A percentile compares a stretch with the other conserved stretches of the same genome.
Conservation (phyloP, 2,329 filamentous ascomycete species). For the Lithohypha guttulata region DNA sequence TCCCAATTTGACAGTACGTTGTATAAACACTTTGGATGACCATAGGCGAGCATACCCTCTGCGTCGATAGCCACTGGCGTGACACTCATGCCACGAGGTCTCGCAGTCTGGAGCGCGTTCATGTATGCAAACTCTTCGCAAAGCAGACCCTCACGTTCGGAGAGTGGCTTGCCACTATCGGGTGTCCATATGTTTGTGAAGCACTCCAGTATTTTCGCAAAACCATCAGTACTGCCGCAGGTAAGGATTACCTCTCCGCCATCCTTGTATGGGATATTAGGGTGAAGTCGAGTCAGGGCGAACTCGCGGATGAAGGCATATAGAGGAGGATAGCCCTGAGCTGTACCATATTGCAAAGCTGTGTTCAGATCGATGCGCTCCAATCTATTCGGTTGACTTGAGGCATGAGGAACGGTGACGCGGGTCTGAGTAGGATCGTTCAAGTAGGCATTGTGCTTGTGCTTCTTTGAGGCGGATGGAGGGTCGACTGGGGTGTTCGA, state of each 20-base stretch:
- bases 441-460: conserved; percentile 25
- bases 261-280: conserved; percentile 64
- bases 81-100: conserved; percentile 60
- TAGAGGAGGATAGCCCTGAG: conserved; percentile 69
- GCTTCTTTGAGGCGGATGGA: conserved; percentile 22
- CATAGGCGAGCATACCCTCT: conserved; percentile 66
- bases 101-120: conserved; percentile 58
- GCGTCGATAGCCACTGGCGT: conserved; percentile 65
- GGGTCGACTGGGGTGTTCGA: conserved; percentile 49
- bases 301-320: conserved; percentile 71
- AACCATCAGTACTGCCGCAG: conserved; percentile 75
- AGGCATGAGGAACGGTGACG: conserved; percentile 62
- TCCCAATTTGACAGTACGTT: conserved; percentile 82
- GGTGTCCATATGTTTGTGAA: conserved; percentile 67
- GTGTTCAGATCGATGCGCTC: conserved; percentile 70
- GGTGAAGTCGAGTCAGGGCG: conserved; percentile 63
- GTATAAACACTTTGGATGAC: conserved; percentile 56
- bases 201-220: conserved; percentile 64
- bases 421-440: conserved; percentile 36
- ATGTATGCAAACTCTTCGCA: conserved; percentile 74
- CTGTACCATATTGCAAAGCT: conserved; percentile 78
- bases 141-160: conserved; percentile 64
- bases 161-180: conserved; percentile 49
- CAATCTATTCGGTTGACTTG: conserved; percentile 45
- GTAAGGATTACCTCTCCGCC: conserved; percentile 71